A percentile compares a stretch with the other conserved stretches of the same genome.
phyloP scores from a whole-genome alignment of 768 basidiomycete genomes.

The Leccinum longicurvipes region DNA sequence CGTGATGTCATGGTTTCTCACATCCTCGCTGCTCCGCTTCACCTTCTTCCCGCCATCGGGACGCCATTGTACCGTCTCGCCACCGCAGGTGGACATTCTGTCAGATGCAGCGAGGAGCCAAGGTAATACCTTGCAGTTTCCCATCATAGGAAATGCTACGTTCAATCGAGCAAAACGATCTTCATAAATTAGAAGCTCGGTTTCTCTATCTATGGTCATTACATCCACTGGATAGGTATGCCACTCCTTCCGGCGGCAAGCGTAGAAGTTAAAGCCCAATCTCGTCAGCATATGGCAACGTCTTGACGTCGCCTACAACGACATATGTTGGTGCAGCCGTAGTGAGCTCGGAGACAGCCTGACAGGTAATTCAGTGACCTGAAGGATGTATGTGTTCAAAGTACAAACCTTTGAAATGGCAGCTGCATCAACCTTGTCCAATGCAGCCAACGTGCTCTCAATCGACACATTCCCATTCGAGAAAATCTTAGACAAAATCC shows the following conservation, averaged over 20 bases:
- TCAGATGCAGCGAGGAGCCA: background rate
- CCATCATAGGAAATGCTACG: too few relatives aligned
- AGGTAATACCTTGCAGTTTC: background rate
- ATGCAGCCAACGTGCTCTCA: slow-evolving; percentile 57
- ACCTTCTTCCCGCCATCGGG: background rate
- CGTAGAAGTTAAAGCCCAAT: slow-evolving; percentile 57
- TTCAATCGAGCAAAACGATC: background rate
- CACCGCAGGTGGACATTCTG: too few relatives aligned
- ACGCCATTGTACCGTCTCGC: background rate
- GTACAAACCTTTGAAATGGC: slow-evolving; percentile 64
- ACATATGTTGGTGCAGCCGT: slow-evolving; percentile 83
- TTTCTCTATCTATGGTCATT: slow-evolving; percentile 18
- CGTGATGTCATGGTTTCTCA: background rate
- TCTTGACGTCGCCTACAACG: slow-evolving; percentile 72
- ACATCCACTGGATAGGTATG: slow-evolving; percentile 15
- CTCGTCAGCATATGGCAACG: slow-evolving; percentile 83
- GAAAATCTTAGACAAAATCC: slow-evolving; percentile 50
- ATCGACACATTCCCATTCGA: slow-evolving; percentile 52
- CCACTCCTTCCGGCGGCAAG: slow-evolving; percentile 1
- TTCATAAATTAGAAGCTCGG: background rate
- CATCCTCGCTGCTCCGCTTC: background rate
- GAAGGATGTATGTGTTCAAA: background rate
- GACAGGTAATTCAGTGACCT: background rate
- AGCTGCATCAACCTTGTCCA: slow-evolving; percentile 67
- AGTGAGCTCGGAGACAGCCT: slow-evolving; percentile 63